These are phyloP conservation scores for Boletus calvinii DNA, from an alignment of 1,284 basidiomycete genomes.

Conservation along the genomic window DNA sequence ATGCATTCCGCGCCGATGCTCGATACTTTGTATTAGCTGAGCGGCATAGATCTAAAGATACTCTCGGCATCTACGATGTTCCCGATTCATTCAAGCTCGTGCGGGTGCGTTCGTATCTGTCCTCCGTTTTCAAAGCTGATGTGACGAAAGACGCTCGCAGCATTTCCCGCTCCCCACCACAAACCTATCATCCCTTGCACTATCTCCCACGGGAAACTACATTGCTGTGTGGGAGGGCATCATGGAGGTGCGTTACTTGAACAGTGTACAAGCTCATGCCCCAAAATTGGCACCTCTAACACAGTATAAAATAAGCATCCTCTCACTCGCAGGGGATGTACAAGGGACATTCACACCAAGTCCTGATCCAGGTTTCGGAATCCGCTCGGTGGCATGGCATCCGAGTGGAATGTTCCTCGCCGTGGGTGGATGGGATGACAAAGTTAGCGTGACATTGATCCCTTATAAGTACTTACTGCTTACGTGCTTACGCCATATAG, in stretches of 20 bases:
- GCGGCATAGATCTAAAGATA: constrained; percentile 83
- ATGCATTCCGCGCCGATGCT: constrained; percentile 75
- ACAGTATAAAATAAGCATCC: constrained; percentile 79
- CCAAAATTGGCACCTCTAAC: background rate
- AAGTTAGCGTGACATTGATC: constrained; percentile 42
- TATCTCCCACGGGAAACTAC: constrained; percentile 81
- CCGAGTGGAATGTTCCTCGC: constrained; percentile 78
- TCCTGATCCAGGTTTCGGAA: constrained; percentile 77
- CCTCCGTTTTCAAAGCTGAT: constrained; percentile 15
- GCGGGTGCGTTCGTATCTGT: constrained; percentile 52
- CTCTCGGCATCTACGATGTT: constrained; percentile 79
- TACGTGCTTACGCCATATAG: constrained; percentile 38
- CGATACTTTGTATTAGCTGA: constrained; percentile 82
- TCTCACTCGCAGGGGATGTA: constrained; percentile 71
- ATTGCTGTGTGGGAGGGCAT: constrained; percentile 83
- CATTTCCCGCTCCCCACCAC: constrained; percentile 81
- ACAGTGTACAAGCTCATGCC: background rate
- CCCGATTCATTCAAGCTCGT: constrained; percentile 67
- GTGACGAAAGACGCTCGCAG: constrained; percentile 39
- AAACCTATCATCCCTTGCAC: constrained; percentile 69
- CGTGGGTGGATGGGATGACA: constrained; percentile 83
- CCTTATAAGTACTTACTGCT: background rate
- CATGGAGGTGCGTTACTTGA: constrained; percentile 57
- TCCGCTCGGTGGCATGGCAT: constrained; percentile 77
- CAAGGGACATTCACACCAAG: constrained; percentile 68